Conservation (phyloP, 495 filamentous ascomycete species). For the Neurospora cerealis region DNA sequence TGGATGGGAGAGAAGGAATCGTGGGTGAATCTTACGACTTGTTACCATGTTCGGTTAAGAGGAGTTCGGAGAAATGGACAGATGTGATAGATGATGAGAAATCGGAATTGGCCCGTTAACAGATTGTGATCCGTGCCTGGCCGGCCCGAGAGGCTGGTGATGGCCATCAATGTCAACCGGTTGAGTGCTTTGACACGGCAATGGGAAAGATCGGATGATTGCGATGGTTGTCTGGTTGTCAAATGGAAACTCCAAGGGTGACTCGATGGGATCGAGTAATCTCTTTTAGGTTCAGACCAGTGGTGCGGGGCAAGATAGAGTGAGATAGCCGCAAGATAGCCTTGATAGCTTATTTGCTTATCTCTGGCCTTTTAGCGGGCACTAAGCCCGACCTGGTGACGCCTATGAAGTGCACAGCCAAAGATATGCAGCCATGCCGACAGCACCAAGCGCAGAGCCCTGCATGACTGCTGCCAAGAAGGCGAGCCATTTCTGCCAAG, state of each 20-base stretch:
- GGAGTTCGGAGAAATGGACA: not conserved
- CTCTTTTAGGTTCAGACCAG: not conserved
- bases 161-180: not conserved
- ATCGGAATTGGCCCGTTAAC: not conserved
- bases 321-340: not conserved
- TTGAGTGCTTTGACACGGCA: not conserved
- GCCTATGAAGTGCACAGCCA: not conserved
- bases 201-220: not conserved
- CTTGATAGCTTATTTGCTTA: slow-evolving; percentile 8
- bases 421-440: not conserved
- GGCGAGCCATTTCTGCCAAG: not conserved
- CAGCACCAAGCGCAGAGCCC: not conserved
- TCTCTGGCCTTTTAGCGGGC: not conserved
- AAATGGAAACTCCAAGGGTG: slow-evolving; percentile 1
- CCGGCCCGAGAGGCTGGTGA: not conserved
- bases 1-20: not conserved
- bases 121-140: not conserved
- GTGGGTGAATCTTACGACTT: not conserved
- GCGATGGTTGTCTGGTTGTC: not conserved
- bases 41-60: not conserved
- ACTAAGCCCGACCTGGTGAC: not conserved
- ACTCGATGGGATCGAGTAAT: slow-evolving; percentile 19
- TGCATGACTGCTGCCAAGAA: not conserved
- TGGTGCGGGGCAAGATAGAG: slow-evolving; percentile 5
- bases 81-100: not conserved